Evolutionary conservation across 495 filamentous ascomycete species (phyloP).

Genomic region (Acidomyces sp.): DNA sequence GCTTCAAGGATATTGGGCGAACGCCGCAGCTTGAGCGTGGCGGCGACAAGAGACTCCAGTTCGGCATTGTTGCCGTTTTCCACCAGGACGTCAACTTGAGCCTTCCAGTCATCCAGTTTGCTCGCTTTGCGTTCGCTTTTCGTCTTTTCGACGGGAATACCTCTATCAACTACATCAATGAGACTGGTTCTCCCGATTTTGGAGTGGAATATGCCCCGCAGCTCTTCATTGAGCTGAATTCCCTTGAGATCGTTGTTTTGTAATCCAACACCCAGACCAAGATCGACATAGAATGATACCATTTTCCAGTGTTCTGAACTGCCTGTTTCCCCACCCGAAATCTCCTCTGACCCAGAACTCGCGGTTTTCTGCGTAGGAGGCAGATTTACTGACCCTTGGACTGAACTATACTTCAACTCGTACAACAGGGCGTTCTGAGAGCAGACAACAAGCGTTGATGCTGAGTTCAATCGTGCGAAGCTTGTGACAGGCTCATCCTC

Average conservation of each 20-base stretch:
- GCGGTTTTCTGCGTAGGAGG: too few species aligned
- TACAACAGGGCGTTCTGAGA: constrained; percentile 21
- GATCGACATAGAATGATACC: constrained; percentile 20
- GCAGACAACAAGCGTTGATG: constrained; percentile 21
- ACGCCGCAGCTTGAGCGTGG: constrained; percentile 13
- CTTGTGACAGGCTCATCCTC: constrained; percentile 5
- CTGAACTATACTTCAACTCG: constrained; percentile 27
- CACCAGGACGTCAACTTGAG: constrained; percentile 35
- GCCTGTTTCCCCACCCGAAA: too few species aligned
- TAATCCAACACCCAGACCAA: constrained; percentile 23
- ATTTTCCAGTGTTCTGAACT: not conserved
- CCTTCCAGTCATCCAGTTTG: constrained; percentile 10
- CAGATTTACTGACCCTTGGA: constrained; percentile 20
- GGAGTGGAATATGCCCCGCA: constrained; percentile 14
- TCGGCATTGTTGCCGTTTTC: constrained; percentile 31
- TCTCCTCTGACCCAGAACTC: too few species aligned
- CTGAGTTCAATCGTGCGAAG: constrained; percentile 34
- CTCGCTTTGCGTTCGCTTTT: not conserved
- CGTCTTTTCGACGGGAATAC: constrained; percentile 15
- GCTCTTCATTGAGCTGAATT: constrained; percentile 20
- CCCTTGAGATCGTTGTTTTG: constrained; percentile 20
- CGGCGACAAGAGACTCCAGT: constrained; percentile 42
- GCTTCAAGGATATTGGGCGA: too few species aligned
- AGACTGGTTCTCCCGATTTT: constrained; percentile 14
- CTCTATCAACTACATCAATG: constrained; percentile 26